Percentiles rank a stretch among this genome's conserved stretches.
These are phyloP conservation scores for Zymoseptoria passerinii DNA, from an alignment of 2,329 filamentous ascomycete species.

Conservation along the genomic window DNA sequence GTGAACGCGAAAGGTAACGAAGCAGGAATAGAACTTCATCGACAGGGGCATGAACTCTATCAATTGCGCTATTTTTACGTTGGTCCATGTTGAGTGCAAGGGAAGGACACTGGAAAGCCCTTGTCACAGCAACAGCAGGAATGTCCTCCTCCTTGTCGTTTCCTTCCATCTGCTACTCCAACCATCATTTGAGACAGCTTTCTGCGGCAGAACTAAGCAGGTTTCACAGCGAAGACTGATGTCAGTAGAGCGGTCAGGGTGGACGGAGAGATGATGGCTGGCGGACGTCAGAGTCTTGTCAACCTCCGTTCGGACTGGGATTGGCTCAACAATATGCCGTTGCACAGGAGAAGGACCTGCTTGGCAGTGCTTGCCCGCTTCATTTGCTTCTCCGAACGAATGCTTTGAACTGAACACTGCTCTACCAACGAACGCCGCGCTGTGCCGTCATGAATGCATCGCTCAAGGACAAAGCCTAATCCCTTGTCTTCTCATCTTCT, in stretches of 20 bases:
- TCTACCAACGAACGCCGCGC: neutral
- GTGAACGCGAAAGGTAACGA: no score
- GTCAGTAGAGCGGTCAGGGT: conserved; percentile 4
- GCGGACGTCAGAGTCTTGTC: no score
- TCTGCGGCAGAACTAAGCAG: neutral
- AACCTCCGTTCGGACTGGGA: neutral
- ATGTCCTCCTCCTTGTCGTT: no score
- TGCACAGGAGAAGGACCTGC: neutral
- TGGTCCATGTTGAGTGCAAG: no score
- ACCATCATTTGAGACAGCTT: no score
- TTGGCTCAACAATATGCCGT: neutral
- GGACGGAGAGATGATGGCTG: conserved; percentile 5
- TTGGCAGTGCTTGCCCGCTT: neutral
- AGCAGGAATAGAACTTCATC: no score
- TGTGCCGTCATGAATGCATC: neutral
- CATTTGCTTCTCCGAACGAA: neutral
- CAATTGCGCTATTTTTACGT: no score
- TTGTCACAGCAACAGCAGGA: no score
- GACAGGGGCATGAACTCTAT: no score
- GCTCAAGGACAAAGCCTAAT: neutral
- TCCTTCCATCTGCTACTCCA: no score
- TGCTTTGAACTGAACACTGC: neutral
- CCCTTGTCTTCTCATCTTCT: neutral
- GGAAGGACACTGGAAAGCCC: no score
- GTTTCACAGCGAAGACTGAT: conserved; percentile 1